Evolutionary conservation across 805 yeast genomes (phyloP).

Genomic region (Ogataea paraovalis): DNA sequence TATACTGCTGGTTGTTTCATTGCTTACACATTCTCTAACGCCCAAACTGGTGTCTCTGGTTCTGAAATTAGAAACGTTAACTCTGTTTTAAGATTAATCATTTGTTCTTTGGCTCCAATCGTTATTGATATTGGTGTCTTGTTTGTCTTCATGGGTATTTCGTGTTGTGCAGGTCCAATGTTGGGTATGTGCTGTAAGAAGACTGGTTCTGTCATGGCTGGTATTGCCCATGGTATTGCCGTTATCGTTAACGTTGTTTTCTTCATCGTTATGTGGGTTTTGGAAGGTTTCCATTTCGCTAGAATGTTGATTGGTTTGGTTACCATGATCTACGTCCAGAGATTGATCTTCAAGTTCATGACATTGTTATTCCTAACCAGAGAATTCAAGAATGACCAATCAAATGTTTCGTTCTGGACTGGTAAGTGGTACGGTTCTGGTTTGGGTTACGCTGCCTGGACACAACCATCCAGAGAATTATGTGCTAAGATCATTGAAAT

Average conservation of each 20-base stretch:
- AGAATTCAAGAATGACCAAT: slow-evolving; percentile 92
- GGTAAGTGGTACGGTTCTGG: slow-evolving; percentile 98
- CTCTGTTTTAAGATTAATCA: slow-evolving; percentile 65
- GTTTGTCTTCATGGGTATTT: slow-evolving; percentile 69
- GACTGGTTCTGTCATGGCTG: slow-evolving; percentile 95
- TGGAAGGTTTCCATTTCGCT: slow-evolving; percentile 87
- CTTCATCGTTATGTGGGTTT: slow-evolving; percentile 95
- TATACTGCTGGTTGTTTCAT: slow-evolving; percentile 78
- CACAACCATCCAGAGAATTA: slow-evolving; percentile 95
- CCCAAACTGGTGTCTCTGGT: slow-evolving; percentile 74
- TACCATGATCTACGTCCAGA: slow-evolving; percentile 81
- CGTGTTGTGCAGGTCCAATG: slow-evolving; percentile 97
- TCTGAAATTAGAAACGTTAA: slow-evolving; percentile 51
- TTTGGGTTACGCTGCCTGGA: slow-evolving; percentile 87
- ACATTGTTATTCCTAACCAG: slow-evolving; percentile 78
- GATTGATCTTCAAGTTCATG: slow-evolving; percentile 80
- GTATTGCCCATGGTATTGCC: slow-evolving; percentile 91
- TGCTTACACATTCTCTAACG: slow-evolving; percentile 77
- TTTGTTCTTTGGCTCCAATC: slow-evolving; percentile 88
- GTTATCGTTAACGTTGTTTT: slow-evolving; percentile 82
- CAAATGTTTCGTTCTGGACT: slow-evolving; percentile 99
- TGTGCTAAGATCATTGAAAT: slow-evolving; percentile 89
- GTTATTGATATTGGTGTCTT: slow-evolving; percentile 85
- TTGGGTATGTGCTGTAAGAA: slow-evolving; percentile 93
- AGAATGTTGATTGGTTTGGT: slow-evolving; percentile 84